These are phyloP conservation scores for Larix sibirica DNA, from an alignment of 83 land plant genomes.

Conservation along the genomic window DNA sequence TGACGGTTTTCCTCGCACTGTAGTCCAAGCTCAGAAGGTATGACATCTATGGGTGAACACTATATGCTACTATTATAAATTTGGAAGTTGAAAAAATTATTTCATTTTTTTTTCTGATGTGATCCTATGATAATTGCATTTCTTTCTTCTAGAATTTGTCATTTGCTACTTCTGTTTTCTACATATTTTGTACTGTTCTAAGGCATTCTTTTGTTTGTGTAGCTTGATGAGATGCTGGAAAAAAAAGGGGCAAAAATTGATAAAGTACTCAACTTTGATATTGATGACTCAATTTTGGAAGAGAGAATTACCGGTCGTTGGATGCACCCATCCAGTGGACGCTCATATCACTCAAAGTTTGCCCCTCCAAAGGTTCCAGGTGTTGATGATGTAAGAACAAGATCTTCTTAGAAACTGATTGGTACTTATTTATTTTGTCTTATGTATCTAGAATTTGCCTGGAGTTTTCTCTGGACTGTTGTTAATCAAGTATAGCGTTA, in stretches of 20 bases:
- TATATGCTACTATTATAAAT: background rate
- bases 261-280: constrained; percentile 85
- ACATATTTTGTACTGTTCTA: background rate
- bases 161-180: background rate
- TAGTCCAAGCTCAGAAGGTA: constrained; percentile 91
- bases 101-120: background rate
- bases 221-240: constrained; percentile 90
- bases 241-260: constrained; percentile 77
- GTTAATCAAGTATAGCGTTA: background rate
- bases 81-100: background rate
- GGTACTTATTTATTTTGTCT: background rate
- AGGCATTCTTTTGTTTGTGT: constrained; percentile 12
- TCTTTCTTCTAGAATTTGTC: background rate
- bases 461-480: background rate
- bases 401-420: constrained; percentile 9
- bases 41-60: background rate
- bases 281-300: constrained; percentile 85
- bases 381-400: constrained; percentile 73
- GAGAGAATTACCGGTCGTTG: constrained; percentile 97
- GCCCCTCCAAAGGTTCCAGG: constrained; percentile 94
- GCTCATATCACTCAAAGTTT: constrained; percentile 90
- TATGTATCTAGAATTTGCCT: background rate
- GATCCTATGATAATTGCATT: background rate
- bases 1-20: constrained; percentile 98
- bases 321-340: constrained; percentile 90